A percentile compares a stretch with the other conserved stretches of the same genome.
These are phyloP conservation scores for Epichloe elymi DNA, from an alignment of 2,329 filamentous ascomycete species.

Conservation along the genomic window DNA sequence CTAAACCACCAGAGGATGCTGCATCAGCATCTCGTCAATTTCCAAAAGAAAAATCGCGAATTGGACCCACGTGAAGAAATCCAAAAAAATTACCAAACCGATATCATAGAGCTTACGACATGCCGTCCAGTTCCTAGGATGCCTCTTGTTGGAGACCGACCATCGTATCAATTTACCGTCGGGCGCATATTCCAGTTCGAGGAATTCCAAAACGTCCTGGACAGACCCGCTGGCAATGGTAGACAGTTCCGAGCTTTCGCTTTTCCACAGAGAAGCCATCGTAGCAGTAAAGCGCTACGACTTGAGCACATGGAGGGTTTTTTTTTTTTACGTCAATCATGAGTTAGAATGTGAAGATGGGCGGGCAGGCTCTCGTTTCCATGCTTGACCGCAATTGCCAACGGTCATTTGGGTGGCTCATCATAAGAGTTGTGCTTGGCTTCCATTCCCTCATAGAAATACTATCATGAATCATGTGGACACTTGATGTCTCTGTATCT, in stretches of 20 bases:
- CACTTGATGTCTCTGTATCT: too few species aligned
- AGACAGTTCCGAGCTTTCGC: not conserved
- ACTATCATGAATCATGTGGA: too few species aligned
- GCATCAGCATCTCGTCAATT: not conserved
- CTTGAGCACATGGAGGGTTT: too few species aligned
- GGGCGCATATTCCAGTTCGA: not conserved
- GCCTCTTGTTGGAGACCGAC: not conserved
- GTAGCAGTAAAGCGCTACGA: not conserved
- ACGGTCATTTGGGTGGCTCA: too few species aligned
- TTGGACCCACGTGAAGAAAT: not conserved
- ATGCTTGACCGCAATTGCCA: too few species aligned
- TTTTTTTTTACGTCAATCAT: too few species aligned
- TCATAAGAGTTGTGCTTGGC: too few species aligned
- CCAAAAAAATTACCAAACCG: not conserved
- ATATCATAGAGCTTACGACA: not conserved
- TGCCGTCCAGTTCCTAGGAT: not conserved
- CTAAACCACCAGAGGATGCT: not conserved
- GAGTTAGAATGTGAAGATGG: too few species aligned
- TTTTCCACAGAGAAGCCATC: not conserved
- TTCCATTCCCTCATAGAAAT: too few species aligned
- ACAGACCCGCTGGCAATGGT: not conserved
- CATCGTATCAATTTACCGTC: not conserved
- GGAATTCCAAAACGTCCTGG: not conserved
- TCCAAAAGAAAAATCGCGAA: not conserved
- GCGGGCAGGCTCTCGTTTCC: too few species aligned